Evolutionary conservation across 345 rosid species (phyloP).

Genomic region (Streptanthus diversifolius): DNA sequence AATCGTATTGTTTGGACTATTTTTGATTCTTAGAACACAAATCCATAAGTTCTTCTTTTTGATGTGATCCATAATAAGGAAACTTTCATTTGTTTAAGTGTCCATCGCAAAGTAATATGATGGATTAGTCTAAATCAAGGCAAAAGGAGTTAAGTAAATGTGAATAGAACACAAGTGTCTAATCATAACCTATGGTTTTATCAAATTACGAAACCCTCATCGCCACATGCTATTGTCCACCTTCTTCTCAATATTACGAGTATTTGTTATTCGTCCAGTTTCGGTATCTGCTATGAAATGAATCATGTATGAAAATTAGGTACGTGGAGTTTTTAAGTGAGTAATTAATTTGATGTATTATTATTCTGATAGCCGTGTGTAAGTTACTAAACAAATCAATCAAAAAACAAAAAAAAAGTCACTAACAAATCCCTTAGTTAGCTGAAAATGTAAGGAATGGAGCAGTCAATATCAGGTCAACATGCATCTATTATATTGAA

Average conservation of each 20-base stretch:
- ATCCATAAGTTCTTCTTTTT: background rate
- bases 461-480: background rate
- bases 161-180: background rate
- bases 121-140: background rate
- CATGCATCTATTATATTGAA: background rate
- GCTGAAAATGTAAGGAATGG: background rate
- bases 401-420: no score
- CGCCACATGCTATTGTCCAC: slow-evolving; percentile 15
- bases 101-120: background rate
- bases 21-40: background rate
- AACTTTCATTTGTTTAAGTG: background rate
- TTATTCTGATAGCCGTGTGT: background rate
- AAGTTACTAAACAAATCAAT: background rate
- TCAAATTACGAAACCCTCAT: background rate
- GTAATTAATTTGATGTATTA: background rate
- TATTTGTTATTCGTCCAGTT: background rate
- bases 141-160: background rate
- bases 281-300: background rate
- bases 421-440: background rate
- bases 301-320: background rate
- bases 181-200: background rate
- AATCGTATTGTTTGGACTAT: background rate
- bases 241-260: background rate
- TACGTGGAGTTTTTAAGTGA: background rate
- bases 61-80: no score